Evolutionary conservation across 129 eudicot genomes (phyloP), one percentile per base, ranked within the genome.

Genomic region (Solidago caesia): DNA sequence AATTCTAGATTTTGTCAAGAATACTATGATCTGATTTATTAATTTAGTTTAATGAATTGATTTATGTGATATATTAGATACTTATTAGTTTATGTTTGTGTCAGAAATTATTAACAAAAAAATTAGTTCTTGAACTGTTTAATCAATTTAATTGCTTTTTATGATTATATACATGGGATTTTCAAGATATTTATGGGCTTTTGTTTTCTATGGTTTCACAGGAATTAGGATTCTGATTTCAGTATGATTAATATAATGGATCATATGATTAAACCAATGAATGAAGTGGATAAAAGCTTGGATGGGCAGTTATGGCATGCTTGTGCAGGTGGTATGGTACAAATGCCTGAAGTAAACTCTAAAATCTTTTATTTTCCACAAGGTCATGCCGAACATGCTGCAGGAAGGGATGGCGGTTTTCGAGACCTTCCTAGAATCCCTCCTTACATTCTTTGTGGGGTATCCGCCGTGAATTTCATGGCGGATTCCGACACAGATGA

Each of bases 291-390:
- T 64, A 87, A 82, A 61, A 68, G 82, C 77, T 83, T 94, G 83
- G 97, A 94, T 68, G 78, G 91, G 2, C 92, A 90, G 81, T 79
- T 94, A 78, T 94, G 98, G 98, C 93, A 94, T 71, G 98, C 97
- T 11, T 90, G 98, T 74, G 97, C 98, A 4, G 98, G 98, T 10
- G 93, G 97, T 14, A 88, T 94, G 97, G 97, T 91, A 8, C 93
- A 94, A 77, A 85, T 90, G 88, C 97, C 97, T 51, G 85, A 85
- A 56, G 45, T 85, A 29, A 90, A 88, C 76, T 85, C 98, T 2
- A 90, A 80, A 51, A 83, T 94, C 4, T 81, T 75, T 25, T 94
- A 90, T 51, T 94, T 94, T 52, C 96, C 98, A 7, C 97, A 94
- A 76, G 98, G 98, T 39, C 98, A 94, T 59, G 71, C 81, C 11